Percentiles rank a stretch among this genome's conserved stretches.
These are phyloP conservation scores for Pleurotus eryngii DNA, from an alignment of 768 basidiomycete genomes.

Conservation along the genomic window DNA sequence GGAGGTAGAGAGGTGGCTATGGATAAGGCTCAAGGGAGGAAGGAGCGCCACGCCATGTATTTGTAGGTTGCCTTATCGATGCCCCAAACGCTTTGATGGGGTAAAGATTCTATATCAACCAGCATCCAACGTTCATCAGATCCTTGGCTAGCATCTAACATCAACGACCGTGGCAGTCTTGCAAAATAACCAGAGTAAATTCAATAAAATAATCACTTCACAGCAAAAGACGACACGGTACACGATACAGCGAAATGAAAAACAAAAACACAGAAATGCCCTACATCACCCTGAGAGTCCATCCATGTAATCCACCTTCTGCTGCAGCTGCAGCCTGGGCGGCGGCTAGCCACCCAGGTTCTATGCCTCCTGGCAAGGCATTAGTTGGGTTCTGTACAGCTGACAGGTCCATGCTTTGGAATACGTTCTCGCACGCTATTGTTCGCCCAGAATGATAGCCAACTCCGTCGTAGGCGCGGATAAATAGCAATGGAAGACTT, in stretches of 20 bases:
- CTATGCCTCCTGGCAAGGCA: constrained; percentile 44
- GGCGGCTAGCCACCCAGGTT: constrained; percentile 70
- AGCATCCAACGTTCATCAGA: neutral
- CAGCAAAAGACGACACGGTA: constrained; percentile 8
- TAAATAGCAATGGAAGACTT: constrained; percentile 76
- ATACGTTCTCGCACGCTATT: constrained; percentile 78
- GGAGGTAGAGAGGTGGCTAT: constrained; percentile 9
- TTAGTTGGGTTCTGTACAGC: constrained; percentile 46
- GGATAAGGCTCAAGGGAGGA: constrained; percentile 1
- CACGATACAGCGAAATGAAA: constrained; percentile 1
- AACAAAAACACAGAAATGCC: constrained; percentile 19
- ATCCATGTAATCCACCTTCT: constrained; percentile 68
- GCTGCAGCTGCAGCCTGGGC: constrained; percentile 65
- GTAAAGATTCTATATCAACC: neutral
- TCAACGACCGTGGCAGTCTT: neutral
- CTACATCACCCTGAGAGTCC: constrained; percentile 81
- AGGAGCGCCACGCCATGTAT: constrained; percentile 3
- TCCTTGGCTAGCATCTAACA: neutral
- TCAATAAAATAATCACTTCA: constrained; percentile 9
- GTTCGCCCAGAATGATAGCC: constrained; percentile 87
- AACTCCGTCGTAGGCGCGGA: constrained; percentile 78
- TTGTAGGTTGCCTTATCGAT: constrained; percentile 9
- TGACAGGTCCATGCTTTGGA: constrained; percentile 63
- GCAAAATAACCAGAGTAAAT: neutral
- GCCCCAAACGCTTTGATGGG: constrained; percentile 8